A percentile compares a stretch with the other conserved stretches of the same genome.
Conservation (phyloP, 306 rosid genomes). For the Prunus fruticosa region DNA sequence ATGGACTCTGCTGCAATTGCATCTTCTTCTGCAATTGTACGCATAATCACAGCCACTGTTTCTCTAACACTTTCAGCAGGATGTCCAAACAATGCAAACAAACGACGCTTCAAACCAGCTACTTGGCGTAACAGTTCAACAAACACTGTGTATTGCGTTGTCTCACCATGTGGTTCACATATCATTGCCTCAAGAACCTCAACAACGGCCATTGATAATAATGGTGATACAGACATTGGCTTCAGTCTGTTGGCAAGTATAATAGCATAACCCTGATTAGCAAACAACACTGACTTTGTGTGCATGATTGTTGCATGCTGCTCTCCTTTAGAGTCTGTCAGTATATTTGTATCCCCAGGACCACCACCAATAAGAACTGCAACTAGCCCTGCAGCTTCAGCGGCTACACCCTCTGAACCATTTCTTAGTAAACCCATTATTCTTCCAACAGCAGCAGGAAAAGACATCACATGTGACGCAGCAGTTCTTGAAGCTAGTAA, state of each 20-base stretch:
- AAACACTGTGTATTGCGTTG: conserved; percentile 90
- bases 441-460: conserved; percentile 99
- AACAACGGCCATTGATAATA: conserved; percentile 92
- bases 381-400: conserved; percentile 93
- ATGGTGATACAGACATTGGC: conserved; percentile 92
- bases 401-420: conserved; percentile 97
- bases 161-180: conserved; percentile 97
- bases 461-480: conserved; percentile 92
- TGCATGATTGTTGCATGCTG: conserved; percentile 96
- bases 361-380: conserved; percentile 98
- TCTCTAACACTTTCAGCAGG: conserved; percentile 98
- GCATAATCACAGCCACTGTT: conserved; percentile 95
- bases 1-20: conserved; percentile 99
- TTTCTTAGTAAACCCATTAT: conserved; percentile 97
- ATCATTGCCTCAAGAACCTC: conserved; percentile 99
- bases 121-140: conserved; percentile 97
- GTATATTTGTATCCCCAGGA: conserved; percentile 67
- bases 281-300: conserved; percentile 91
- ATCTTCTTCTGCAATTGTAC: conserved; percentile 98
- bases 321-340: conserved; percentile 90
- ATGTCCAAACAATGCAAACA: conserved; percentile 98
- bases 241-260: conserved; percentile 88
- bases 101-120: conserved; percentile 95
- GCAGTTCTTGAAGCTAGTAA: conserved; percentile 90
- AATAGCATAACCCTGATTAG: conserved; percentile 66